These are phyloP conservation scores for Persicaria tinctoria DNA, from an alignment of 148 eudicot species.

Conservation along the genomic window DNA sequence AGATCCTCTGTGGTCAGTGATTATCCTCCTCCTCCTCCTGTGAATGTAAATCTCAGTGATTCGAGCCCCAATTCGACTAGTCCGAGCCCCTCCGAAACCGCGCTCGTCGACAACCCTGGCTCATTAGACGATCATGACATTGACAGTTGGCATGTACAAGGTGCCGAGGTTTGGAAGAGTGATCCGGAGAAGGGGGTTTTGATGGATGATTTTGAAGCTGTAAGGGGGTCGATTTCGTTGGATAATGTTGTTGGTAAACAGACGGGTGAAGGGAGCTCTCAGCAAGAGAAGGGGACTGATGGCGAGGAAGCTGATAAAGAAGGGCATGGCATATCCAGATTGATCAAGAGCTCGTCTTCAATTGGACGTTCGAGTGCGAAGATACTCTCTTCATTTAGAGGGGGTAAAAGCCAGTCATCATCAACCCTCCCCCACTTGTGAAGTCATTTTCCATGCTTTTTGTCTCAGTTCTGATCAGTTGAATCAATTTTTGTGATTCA, in stretches of 20 bases:
- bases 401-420: conserved; percentile 31
- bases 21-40: too few relatives aligned
- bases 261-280: conserved; percentile 27
- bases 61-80: conserved; percentile 2
- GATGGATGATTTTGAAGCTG: conserved; percentile 34
- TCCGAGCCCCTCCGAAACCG: too few relatives aligned
- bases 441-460: too few relatives aligned
- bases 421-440: too few relatives aligned
- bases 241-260: conserved; percentile 17
- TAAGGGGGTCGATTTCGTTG: conserved; percentile 54
- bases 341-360: conserved; percentile 29
- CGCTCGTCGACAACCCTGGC: too few relatives aligned
- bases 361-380: conserved; percentile 31
- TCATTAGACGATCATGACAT: neutral
- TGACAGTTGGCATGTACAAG: neutral
- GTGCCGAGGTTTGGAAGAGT: too few relatives aligned
- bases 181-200: conserved; percentile 16
- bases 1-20: conserved; percentile 45
- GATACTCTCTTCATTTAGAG: conserved; percentile 29
- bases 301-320: conserved; percentile 6
- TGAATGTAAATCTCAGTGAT: neutral
- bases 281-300: conserved; percentile 8
- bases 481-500: too few relatives aligned
- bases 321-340: conserved; percentile 19
- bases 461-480: too few relatives aligned